Evolutionary conservation across 139 green algal genomes (phyloP).

Genomic region (Chlorella sp.): DNA sequence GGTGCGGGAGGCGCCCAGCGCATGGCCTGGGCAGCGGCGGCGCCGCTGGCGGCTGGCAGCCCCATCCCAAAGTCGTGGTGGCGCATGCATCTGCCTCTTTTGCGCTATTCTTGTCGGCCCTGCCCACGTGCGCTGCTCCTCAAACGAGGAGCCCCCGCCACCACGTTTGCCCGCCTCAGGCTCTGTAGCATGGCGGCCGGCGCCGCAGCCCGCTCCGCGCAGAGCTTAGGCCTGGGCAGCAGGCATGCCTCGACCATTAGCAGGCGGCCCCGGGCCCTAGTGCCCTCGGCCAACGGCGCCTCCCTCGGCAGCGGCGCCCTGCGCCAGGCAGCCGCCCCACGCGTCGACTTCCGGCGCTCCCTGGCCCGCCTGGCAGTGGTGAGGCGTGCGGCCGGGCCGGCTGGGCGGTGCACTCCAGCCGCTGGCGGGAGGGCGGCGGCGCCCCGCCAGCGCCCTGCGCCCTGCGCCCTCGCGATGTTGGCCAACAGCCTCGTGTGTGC

Average conservation of each 20-base stretch:
- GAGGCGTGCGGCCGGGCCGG: background rate
- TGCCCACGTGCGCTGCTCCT: background rate
- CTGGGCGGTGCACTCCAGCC: background rate
- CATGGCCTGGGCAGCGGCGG: too few species aligned
- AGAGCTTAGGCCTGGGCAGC: background rate
- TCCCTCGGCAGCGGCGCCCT: background rate
- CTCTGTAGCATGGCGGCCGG: background rate
- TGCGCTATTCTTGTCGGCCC: too few species aligned
- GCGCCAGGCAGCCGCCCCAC: background rate
- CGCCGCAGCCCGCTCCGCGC: conserved; percentile 1
- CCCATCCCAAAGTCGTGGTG: too few species aligned
- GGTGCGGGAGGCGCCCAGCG: too few species aligned
- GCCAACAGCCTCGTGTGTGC: too few species aligned
- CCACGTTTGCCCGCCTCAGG: background rate
- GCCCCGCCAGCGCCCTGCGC: background rate
- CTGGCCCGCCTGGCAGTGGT: background rate
- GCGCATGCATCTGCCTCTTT: background rate
- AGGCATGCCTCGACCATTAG: conserved; percentile 2
- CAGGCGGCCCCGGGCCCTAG: background rate
- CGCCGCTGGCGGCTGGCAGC: too few species aligned
- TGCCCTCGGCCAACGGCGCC: background rate
- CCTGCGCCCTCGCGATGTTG: too few species aligned
- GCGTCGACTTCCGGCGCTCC: background rate
- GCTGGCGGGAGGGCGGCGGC: background rate
- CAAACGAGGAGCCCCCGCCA: background rate